Conservation (phyloP, 2,329 filamentous ascomycete species). For the Penicillium sp. region DNA sequence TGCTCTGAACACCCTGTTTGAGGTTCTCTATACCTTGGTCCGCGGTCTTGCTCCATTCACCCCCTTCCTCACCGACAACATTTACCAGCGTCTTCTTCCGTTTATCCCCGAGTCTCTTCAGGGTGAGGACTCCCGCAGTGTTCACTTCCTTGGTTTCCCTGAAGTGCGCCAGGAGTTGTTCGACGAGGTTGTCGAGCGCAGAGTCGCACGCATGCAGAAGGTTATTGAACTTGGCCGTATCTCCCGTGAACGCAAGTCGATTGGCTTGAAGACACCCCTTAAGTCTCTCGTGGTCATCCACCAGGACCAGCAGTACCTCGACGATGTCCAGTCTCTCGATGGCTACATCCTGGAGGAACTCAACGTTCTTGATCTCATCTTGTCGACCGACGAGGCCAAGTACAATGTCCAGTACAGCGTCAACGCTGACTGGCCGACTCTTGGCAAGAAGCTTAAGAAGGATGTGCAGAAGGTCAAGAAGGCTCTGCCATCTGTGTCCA, state of each 20-base stretch:
- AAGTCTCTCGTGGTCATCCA: slow-evolving; percentile 90
- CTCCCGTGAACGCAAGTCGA: slow-evolving; percentile 77
- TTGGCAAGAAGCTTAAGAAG: slow-evolving; percentile 97
- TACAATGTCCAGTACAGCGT: slow-evolving; percentile 93
- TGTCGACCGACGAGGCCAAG: slow-evolving; percentile 81
- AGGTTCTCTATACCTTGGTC: slow-evolving; percentile 85
- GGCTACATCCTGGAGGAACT: slow-evolving; percentile 89
- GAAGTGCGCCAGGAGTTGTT: slow-evolving; percentile 86
- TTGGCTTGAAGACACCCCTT: slow-evolving; percentile 86
- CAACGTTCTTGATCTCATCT: slow-evolving; percentile 80
- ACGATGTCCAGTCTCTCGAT: slow-evolving; percentile 81
- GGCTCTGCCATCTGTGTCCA: slow-evolving; percentile 74
- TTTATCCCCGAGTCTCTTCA: slow-evolving; percentile 72
- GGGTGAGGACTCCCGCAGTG: slow-evolving; percentile 73
- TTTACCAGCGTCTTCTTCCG: slow-evolving; percentile 79
- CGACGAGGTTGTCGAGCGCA: slow-evolving; percentile 78
- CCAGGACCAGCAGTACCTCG: slow-evolving; percentile 74
- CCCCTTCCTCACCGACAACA: slow-evolving; percentile 91
- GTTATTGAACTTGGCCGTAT: slow-evolving; percentile 89
- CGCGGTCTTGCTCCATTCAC: slow-evolving; percentile 90
- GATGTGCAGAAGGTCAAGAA: slow-evolving; percentile 90
- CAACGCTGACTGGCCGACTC: slow-evolving; percentile 84
- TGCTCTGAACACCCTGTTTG: slow-evolving; percentile 89
- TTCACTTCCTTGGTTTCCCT: slow-evolving; percentile 91
- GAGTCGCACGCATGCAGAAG: slow-evolving; percentile 87